Percentiles rank a stretch among this genome's conserved stretches.
phyloP scores from a whole-genome alignment of 2,329 filamentous ascomycete genomes.

The Cercospora canescens region DNA sequence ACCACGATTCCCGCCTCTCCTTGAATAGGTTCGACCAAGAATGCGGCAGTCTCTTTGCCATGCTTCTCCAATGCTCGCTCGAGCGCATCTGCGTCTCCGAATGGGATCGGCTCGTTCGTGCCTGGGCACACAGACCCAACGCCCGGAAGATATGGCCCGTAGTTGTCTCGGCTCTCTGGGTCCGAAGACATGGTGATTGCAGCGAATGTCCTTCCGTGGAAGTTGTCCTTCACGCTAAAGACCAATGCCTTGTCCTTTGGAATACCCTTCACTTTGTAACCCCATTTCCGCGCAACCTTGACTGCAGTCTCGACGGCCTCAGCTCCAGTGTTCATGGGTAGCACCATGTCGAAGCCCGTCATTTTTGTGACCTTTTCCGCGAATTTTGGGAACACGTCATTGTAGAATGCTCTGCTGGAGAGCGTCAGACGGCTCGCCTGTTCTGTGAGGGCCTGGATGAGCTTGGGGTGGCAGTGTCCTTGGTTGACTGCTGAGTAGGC shows the following conservation, averaged over 20 bases:
- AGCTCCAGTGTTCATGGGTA: constrained; percentile 97
- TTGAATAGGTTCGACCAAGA: constrained; percentile 95
- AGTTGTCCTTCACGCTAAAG: constrained; percentile 86
- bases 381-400: constrained; percentile 96
- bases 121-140: constrained; percentile 76
- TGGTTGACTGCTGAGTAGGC: constrained; percentile 98
- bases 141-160: constrained; percentile 90
- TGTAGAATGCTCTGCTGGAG: constrained; percentile 94
- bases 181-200: constrained; percentile 95
- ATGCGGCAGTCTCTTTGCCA: constrained; percentile 83
- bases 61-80: constrained; percentile 77
- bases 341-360: constrained; percentile 95
- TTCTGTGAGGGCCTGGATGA: constrained; percentile 84
- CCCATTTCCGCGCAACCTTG: constrained; percentile 97
- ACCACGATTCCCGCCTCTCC: constrained; percentile 97
- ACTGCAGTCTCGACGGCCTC: constrained; percentile 95
- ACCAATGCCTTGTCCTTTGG: constrained; percentile 80
- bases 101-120: constrained; percentile 76
- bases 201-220: constrained; percentile 95
- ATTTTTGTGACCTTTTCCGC: constrained; percentile 85
- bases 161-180: constrained; percentile 93
- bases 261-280: constrained; percentile 93
- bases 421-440: constrained; percentile 88
- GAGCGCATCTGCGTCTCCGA: constrained; percentile 81
- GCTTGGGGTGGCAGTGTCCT: constrained; percentile 94